phyloP scores from a whole-genome alignment of 768 basidiomycete species.

The Boletus bicolor region DNA sequence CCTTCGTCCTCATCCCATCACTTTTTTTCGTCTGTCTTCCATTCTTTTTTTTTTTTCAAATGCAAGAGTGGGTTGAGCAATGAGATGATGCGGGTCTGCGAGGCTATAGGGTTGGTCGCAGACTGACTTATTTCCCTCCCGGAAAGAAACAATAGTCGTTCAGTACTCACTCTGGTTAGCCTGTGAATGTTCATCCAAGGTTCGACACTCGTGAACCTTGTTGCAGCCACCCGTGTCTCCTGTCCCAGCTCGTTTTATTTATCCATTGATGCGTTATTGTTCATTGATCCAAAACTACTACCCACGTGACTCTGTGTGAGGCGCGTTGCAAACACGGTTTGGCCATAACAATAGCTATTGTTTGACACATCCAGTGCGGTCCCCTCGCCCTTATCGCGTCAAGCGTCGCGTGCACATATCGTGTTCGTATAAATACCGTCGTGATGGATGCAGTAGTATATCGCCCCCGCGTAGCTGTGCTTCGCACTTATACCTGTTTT shows the following conservation, averaged over 20 bases:
- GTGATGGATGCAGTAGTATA: neutral
- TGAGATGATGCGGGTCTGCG: too few species aligned
- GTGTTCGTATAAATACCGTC: conserved; percentile 19
- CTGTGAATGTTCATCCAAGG: neutral
- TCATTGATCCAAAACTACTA: neutral
- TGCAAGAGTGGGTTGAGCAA: too few species aligned
- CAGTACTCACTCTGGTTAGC: conserved; percentile 1
- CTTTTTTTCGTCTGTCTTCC: too few species aligned
- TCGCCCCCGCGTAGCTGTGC: conserved; percentile 27
- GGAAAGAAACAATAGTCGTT: conserved; percentile 12
- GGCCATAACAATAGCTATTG: conserved; percentile 29
- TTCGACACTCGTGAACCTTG: conserved; percentile 10
- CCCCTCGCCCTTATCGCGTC: conserved; percentile 4
- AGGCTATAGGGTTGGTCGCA: too few species aligned
- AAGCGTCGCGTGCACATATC: neutral
- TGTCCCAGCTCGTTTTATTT: neutral
- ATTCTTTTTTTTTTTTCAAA: too few species aligned
- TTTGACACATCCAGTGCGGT: conserved; percentile 16
- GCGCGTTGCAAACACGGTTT: neutral
- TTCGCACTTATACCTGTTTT: conserved; percentile 20
- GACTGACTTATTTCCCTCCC: too few species aligned
- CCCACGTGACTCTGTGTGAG: conserved; percentile 23
- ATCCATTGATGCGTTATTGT: conserved; percentile 25
- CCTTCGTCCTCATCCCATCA: too few species aligned
- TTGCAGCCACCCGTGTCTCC: conserved; percentile 6